A percentile compares a stretch with the other conserved stretches of the same genome.
Evolutionary conservation across 306 rosid genomes (phyloP).

Genomic region (Canavalia ensiformis): DNA sequence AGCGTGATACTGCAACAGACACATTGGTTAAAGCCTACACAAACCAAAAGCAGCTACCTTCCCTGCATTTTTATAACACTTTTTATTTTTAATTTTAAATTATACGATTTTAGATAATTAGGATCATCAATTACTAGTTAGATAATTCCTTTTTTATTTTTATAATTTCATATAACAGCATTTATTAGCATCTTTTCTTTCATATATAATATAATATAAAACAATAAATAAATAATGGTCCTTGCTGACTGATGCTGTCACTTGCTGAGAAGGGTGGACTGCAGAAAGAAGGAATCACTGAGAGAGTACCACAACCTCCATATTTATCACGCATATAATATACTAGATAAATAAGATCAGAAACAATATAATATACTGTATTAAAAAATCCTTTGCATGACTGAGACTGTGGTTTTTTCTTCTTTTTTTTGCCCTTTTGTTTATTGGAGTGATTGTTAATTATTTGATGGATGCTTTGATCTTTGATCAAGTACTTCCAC

Average conservation of each 20-base stretch:
- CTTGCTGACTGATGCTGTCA: conserved; percentile 31
- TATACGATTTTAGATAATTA: too few species aligned
- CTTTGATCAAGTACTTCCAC: conserved; percentile 15
- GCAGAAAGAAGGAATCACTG: neutral
- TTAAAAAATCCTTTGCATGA: neutral
- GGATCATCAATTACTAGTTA: too few species aligned
- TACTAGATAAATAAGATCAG: neutral
- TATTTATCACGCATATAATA: conserved; percentile 5
- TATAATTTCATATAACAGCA: too few species aligned
- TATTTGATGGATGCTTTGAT: neutral
- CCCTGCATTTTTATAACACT: neutral
- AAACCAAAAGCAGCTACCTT: neutral
- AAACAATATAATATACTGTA: neutral
- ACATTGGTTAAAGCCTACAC: conserved; percentile 24
- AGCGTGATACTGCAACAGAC: conserved; percentile 35
- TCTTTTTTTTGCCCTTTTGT: neutral
- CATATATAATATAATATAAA: too few species aligned
- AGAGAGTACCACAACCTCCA: neutral
- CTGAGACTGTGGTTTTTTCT: neutral
- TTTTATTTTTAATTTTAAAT: neutral
- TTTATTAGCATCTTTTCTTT: too few species aligned
- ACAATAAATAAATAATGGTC: conserved; percentile 31
- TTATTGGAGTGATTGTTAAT: neutral
- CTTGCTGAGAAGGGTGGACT: conserved; percentile 11
- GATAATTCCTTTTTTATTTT: too few species aligned